A percentile compares a stretch with the other conserved stretches of the same genome.
Conservation (phyloP, 2,329 filamentous ascomycete species). For the Beauveria caledonica region DNA sequence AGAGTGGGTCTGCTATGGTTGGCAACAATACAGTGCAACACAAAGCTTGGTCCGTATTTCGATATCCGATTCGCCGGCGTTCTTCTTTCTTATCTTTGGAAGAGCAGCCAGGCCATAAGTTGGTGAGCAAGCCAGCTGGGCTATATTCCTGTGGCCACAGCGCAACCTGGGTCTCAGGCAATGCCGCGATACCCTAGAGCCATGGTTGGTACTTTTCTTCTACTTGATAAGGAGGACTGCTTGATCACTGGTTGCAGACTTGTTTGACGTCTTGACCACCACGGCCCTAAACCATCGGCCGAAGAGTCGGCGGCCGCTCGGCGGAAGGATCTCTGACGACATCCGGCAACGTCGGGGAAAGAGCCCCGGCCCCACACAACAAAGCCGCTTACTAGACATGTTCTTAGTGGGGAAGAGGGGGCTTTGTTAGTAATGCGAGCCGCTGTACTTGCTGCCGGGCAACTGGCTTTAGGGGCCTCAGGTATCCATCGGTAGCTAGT, state of each 20-base stretch:
- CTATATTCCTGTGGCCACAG: background rate
- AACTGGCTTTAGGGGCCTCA: too few species aligned
- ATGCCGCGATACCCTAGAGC: background rate
- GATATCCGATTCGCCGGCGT: background rate
- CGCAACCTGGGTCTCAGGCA: too few species aligned
- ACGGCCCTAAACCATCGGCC: background rate
- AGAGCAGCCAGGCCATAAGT: too few species aligned
- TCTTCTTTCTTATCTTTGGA: too few species aligned
- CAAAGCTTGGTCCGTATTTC: background rate
- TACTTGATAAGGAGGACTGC: too few species aligned
- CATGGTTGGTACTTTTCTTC: background rate
- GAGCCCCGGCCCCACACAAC: background rate
- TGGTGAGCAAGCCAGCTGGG: too few species aligned
- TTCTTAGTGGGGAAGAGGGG: background rate
- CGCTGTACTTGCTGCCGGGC: background rate
- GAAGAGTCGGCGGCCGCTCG: slow-evolving; percentile 5
- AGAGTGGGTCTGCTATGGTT: background rate
- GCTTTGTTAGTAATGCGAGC: background rate
- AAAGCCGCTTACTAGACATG: background rate
- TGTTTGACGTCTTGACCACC: too few species aligned
- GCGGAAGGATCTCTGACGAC: background rate
- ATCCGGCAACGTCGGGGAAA: slow-evolving; percentile 5
- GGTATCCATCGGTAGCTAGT: too few species aligned
- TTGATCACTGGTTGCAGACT: too few species aligned
- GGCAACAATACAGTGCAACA: background rate